Conservation (phyloP, 306 rosid species). For the Dalbergia cultrata region DNA sequence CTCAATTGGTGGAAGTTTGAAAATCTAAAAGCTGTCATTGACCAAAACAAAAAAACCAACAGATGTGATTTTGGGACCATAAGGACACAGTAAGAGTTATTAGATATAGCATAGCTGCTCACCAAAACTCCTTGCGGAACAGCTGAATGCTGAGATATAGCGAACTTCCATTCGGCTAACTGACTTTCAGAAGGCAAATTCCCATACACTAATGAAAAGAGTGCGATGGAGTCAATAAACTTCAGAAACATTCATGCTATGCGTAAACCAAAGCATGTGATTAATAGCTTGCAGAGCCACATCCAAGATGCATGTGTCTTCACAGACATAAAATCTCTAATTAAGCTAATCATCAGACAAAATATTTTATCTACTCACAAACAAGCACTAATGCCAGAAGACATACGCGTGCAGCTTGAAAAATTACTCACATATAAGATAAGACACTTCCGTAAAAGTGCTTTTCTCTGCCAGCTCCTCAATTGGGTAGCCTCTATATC, state of each 20-base stretch:
- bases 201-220: conserved; percentile 75
- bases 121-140: conserved; percentile 93
- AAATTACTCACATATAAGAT: conserved; percentile 73
- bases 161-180: conserved; percentile 81
- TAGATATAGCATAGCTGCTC: conserved; percentile 43
- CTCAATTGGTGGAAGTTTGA: conserved; percentile 5
- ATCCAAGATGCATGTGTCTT: conserved; percentile 7
- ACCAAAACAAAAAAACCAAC: conserved; percentile 7
- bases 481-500: conserved; percentile 94
- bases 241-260: neutral
- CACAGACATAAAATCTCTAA: neutral
- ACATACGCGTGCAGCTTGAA: neutral
- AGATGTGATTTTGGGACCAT: conserved; percentile 11
- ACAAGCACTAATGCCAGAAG: neutral
- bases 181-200: conserved; percentile 87
- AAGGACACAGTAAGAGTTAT: neutral
- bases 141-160: conserved; percentile 92
- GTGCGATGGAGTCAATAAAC: conserved; percentile 16
- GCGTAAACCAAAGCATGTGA: neutral
- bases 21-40: conserved; percentile 12
- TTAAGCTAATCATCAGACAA: conserved; percentile 10
- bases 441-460: conserved; percentile 81
- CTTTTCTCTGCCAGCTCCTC: conserved; percentile 94
- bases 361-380: neutral
- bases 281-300: conserved; percentile 23